Evolutionary conservation across 805 yeast genomes (phyloP).

Genomic region (Yamadazyma nakazawae): DNA sequence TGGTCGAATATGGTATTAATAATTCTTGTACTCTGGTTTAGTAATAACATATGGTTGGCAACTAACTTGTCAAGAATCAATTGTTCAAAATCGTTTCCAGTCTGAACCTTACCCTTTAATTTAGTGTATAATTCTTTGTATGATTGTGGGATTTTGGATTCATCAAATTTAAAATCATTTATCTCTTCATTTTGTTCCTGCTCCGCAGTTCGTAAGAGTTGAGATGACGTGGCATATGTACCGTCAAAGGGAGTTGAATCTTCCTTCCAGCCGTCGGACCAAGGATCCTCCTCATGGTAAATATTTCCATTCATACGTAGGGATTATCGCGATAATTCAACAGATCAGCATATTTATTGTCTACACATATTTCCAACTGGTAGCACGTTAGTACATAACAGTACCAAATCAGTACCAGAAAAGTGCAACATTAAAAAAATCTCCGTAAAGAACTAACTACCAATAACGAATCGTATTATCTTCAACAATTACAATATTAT

Average conservation of each 20-base stretch:
- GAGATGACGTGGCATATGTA: conserved; percentile 26
- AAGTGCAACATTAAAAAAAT: too few relatives aligned
- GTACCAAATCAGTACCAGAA: too few relatives aligned
- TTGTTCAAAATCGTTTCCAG: conserved; percentile 29
- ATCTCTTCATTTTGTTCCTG: conserved; percentile 4
- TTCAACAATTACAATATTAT: too few relatives aligned
- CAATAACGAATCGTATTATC: too few relatives aligned
- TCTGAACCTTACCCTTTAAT: conserved; percentile 16
- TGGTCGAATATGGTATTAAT: conserved; percentile 36
- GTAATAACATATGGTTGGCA: conserved; percentile 22
- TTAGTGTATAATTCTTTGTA: conserved; percentile 21
- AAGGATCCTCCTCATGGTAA: conserved; percentile 28
- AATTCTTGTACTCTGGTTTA: conserved; percentile 30
- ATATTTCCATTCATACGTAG: conserved; percentile 3
- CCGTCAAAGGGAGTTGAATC: conserved; percentile 6
- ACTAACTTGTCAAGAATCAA: conserved; percentile 28
- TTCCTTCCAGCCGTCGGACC: conserved; percentile 40
- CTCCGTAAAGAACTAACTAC: too few relatives aligned
- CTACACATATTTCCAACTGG: not conserved
- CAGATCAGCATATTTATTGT: not conserved
- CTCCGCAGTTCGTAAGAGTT: conserved; percentile 12
- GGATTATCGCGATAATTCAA: not conserved
- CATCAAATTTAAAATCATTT: conserved; percentile 11
- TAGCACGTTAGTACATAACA: not conserved
- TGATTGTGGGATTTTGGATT: conserved; percentile 27